Conservation (phyloP, 768 basidiomycete genomes). For the Xerocomus potaroensis region DNA sequence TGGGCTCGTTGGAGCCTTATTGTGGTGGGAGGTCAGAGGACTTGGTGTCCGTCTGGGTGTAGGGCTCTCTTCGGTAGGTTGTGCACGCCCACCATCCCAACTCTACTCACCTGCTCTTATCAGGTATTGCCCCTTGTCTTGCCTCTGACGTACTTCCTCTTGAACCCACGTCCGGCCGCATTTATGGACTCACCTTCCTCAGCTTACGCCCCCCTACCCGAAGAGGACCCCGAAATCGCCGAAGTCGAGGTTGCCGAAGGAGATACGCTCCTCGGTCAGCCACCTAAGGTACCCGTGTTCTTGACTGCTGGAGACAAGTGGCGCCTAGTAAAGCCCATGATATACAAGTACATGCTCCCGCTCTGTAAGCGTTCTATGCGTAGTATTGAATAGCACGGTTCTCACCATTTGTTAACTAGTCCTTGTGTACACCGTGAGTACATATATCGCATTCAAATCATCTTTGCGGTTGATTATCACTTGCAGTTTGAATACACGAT, state of each 20-base stretch:
- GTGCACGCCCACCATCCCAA: neutral
- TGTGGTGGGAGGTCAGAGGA: slow-evolving; percentile 92
- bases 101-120: neutral
- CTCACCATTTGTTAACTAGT: slow-evolving; percentile 34
- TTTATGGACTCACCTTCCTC: slow-evolving; percentile 44
- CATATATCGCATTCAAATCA: neutral
- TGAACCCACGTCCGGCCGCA: slow-evolving; percentile 60
- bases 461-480: neutral
- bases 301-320: slow-evolving; percentile 76
- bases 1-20: slow-evolving; percentile 83
- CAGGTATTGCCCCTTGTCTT: slow-evolving; percentile 82
- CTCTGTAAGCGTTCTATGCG: slow-evolving; percentile 55
- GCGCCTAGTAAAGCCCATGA: slow-evolving; percentile 71
- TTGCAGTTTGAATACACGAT: slow-evolving; percentile 88
- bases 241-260: slow-evolving; percentile 24
- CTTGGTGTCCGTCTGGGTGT: slow-evolving; percentile 83
- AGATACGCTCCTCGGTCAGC: slow-evolving; percentile 24
- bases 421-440: slow-evolving; percentile 57
- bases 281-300: slow-evolving; percentile 43
- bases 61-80: slow-evolving; percentile 69
- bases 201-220: slow-evolving; percentile 36
- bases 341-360: slow-evolving; percentile 88
- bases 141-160: slow-evolving; percentile 68
- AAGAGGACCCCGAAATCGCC: slow-evolving; percentile 24
- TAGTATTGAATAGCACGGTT: neutral